Conservation (phyloP, 2,329 filamentous ascomycete genomes). For the Sphaerostilbella broomeana region DNA sequence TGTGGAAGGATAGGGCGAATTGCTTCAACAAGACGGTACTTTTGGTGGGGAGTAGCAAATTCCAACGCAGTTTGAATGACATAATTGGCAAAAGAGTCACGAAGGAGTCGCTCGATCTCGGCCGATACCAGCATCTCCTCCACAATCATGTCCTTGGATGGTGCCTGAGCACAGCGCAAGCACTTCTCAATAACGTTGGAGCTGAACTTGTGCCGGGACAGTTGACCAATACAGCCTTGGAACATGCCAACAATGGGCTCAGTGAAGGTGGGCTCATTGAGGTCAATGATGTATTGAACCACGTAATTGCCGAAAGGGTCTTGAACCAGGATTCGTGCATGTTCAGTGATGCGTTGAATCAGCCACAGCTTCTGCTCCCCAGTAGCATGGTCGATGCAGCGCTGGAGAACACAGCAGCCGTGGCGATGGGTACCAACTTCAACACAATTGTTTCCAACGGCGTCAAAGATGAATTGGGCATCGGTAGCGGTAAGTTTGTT, state of each 20-base stretch:
- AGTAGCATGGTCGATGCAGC: conserved; percentile 94
- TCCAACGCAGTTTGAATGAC: conserved; percentile 95
- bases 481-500: conserved; percentile 83
- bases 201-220: conserved; percentile 96
- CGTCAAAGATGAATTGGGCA: conserved; percentile 94
- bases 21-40: conserved; percentile 69
- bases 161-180: conserved; percentile 71
- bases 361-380: conserved; percentile 83
- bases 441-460: conserved; percentile 79
- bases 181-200: conserved; percentile 99
- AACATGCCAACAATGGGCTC: conserved; percentile 82
- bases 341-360: conserved; percentile 77
- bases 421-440: conserved; percentile 94
- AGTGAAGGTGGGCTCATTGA: conserved; percentile 81
- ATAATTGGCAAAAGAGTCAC: conserved; percentile 94
- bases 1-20: conserved; percentile 79
- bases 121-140: conserved; percentile 67
- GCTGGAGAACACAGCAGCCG: conserved; percentile 94
- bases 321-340: conserved; percentile 84
- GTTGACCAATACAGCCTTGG: conserved; percentile 60
- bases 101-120: conserved; percentile 82
- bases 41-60: conserved; percentile 67
- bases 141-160: conserved; percentile 74
- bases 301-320: conserved; percentile 99
- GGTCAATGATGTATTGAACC: conserved; percentile 95